Evolutionary conservation across 306 rosid species (phyloP), one percentile per base, ranked within the genome.

Genomic region (Biancaea sappan): DNA sequence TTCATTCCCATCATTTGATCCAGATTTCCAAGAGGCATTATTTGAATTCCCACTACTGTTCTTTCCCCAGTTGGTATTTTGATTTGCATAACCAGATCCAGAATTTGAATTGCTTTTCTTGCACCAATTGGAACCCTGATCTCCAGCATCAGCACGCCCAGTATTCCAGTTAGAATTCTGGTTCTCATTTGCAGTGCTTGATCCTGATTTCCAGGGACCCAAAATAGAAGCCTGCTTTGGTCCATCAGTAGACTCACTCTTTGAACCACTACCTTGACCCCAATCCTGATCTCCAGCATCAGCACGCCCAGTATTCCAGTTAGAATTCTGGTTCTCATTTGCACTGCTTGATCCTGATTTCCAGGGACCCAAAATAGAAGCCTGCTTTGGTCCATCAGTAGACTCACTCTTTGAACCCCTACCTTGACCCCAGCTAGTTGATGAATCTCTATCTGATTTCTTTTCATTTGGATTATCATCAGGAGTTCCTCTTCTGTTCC

Each of bases 1-100:
- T 54, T 84, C 87, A 77, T 47, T 81, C 44, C 66, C 85, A 56
- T 72, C 89, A 44, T 63, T 63, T 38, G 80, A 79, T 50, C 71
- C 66, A 71, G 76, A 51, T 76, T 80, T 72, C 85, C 83, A 18
- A 65, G 60, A 38, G 56, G 74, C 83, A 57, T 59, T 64, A 5
- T 63, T 53, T 6, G 52, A 29, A 18, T 52, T 68, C 71, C 48
- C 13, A 22, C 68, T 58, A 4, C 46, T 9, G 9, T 65, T 71
- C 18, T 41, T 68, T 12, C 68, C 79, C 85, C 72, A 48, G 35
- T 25, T 59, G 8, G 79, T 28, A 29, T 41, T 46, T 63, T 77
- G 37, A 74, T 67, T 73, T 10, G 56, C 52, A 47, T 52, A 44
- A 59, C 28, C 54, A 28, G 72, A 18, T 22, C 59, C 76, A 41